Conservation (phyloP, 2,329 filamentous ascomycete species). For the Arachnomyces sp. region DNA sequence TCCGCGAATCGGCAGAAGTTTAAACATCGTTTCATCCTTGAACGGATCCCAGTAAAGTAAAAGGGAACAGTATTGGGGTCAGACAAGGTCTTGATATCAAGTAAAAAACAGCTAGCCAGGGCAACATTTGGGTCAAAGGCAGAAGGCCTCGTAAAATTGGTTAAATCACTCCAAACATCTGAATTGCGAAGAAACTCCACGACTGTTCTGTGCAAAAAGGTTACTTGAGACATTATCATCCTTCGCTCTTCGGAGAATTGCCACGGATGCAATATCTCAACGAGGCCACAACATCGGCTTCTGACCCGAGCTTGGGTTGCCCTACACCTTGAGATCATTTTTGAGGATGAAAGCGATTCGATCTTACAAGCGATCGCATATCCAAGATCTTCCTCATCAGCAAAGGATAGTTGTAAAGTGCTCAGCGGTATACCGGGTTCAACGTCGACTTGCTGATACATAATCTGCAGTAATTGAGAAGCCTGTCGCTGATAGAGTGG, state of each 20-base stretch:
- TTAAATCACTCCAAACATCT: not conserved
- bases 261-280: slow-evolving; percentile 10
- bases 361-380: not conserved
- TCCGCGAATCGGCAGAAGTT: not conserved
- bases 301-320: slow-evolving; percentile 11
- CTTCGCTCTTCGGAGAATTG: not conserved
- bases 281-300: slow-evolving; percentile 13
- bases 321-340: slow-evolving; percentile 5
- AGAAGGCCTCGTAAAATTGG: not conserved
- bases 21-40: not conserved
- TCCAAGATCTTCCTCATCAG: slow-evolving; percentile 4
- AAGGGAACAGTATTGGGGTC: too few relatives aligned
- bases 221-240: slow-evolving; percentile 1
- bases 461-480: slow-evolving; percentile 9
- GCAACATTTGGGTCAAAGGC: slow-evolving; percentile 1
- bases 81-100: slow-evolving; percentile 1
- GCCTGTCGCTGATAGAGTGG: slow-evolving; percentile 11
- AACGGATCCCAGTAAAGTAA: not conserved
- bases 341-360: not conserved
- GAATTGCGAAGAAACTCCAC: slow-evolving; percentile 7
- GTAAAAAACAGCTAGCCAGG: not conserved
- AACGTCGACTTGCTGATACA: too few relatives aligned
- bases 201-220: slow-evolving; percentile 8
- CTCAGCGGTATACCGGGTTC: slow-evolving; percentile 4
- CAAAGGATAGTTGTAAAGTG: slow-evolving; percentile 6